These are phyloP conservation scores for Tetracladium marchalianum DNA, from an alignment of 495 filamentous ascomycete species.

Conservation along the genomic window DNA sequence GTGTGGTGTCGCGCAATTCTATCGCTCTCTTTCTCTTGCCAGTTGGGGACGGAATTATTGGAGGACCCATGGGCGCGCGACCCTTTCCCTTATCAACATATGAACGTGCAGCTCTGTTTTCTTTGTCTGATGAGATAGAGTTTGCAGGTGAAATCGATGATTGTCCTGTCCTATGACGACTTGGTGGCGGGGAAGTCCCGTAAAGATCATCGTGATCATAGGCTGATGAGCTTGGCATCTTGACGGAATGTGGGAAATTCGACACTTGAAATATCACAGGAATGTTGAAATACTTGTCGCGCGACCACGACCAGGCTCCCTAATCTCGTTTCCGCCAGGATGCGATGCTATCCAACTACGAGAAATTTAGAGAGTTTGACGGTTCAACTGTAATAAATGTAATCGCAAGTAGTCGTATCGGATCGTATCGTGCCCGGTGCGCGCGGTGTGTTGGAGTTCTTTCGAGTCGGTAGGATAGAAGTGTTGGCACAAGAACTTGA, in stretches of 20 bases:
- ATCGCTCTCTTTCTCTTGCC: constrained; percentile 9
- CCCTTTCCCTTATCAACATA: constrained; percentile 11
- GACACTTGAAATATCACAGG: too few species aligned
- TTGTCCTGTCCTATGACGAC: neutral
- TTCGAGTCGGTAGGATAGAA: too few species aligned
- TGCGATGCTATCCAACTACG: too few species aligned
- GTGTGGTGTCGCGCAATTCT: neutral
- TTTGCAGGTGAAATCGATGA: constrained; percentile 31
- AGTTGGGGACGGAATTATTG: constrained; percentile 8
- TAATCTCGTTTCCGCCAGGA: too few species aligned
- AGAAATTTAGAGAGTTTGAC: too few species aligned
- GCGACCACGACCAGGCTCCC: too few species aligned
- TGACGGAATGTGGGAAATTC: constrained; percentile 3
- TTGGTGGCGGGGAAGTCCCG: constrained; percentile 13
- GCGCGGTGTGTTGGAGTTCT: too few species aligned
- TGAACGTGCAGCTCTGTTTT: constrained; percentile 31
- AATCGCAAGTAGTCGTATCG: too few species aligned
- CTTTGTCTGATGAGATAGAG: constrained; percentile 42
- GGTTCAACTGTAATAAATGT: too few species aligned
- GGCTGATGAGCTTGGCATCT: constrained; percentile 13
- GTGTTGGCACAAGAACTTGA: too few species aligned
- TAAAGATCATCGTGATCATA: constrained; percentile 12
- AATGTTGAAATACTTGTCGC: too few species aligned
- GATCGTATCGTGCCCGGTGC: too few species aligned
- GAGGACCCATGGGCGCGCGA: constrained; percentile 18